A percentile compares a stretch with the other conserved stretches of the same genome.
These are phyloP conservation scores for Phyllosticta ampelicida DNA, from an alignment of 2,329 filamentous ascomycete species.

Conservation along the genomic window DNA sequence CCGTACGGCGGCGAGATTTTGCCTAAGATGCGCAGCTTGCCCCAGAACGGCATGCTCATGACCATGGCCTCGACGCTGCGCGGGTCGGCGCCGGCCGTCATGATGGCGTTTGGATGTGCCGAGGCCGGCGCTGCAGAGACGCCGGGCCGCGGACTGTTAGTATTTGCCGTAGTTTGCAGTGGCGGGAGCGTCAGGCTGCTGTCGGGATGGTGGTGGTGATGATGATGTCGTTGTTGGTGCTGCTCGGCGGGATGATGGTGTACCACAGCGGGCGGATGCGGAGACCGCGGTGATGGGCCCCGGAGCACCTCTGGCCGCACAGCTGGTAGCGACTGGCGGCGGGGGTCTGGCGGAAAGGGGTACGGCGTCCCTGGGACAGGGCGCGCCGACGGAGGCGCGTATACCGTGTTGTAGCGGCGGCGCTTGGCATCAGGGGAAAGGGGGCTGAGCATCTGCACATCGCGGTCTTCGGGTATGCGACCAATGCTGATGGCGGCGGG, in stretches of 20 bases:
- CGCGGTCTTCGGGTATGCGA: conserved; percentile 3
- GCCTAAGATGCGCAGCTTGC: conserved; percentile 66
- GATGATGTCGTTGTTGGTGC: conserved; percentile 30
- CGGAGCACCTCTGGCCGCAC: conserved; percentile 19
- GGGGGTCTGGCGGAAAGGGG: conserved; percentile 21
- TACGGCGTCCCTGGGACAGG: conserved; percentile 45
- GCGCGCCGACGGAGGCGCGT: conserved; percentile 38
- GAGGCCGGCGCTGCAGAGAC: neutral
- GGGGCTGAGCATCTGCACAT: conserved; percentile 12
- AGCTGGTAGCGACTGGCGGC: conserved; percentile 25
- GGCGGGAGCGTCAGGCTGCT: conserved; percentile 43
- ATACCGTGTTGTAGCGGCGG: conserved; percentile 20
- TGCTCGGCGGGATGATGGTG: conserved; percentile 22
- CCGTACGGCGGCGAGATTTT: conserved; percentile 58
- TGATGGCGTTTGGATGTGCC: neutral
- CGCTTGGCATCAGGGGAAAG: conserved; percentile 26
- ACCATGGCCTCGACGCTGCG: conserved; percentile 56
- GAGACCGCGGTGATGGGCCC: conserved; percentile 29
- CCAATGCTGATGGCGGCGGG: conserved; percentile 13
- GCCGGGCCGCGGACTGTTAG: neutral
- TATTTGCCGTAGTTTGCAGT: conserved; percentile 32
- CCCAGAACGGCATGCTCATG: conserved; percentile 61
- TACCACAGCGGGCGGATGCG: conserved; percentile 1
- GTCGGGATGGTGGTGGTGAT: conserved; percentile 22
- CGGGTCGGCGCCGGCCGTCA: neutral